Conservation (phyloP, 495 filamentous ascomycete genomes). For the Penicillium antarcticum region DNA sequence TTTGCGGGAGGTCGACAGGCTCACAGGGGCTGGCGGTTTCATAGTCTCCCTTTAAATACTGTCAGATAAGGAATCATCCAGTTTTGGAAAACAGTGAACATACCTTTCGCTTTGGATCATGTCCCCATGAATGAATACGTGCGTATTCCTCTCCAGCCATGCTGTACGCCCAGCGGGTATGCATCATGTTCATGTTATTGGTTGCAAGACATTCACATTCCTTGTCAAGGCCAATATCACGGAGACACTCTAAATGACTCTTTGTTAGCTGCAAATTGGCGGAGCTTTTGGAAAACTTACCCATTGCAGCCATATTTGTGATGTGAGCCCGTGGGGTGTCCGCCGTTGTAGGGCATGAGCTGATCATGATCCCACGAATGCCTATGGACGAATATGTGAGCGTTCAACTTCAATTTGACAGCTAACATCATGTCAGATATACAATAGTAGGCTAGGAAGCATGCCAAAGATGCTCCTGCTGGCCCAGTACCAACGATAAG, state of each 20-base stretch:
- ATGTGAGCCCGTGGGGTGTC: constrained; percentile 55
- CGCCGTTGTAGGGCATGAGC: constrained; percentile 41
- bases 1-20: constrained; percentile 50
- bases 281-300: constrained; percentile 10
- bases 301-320: constrained; percentile 49
- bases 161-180: constrained; percentile 50
- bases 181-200: constrained; percentile 38
- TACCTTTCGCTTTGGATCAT: constrained; percentile 41
- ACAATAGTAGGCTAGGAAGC: constrained; percentile 53
- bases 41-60: constrained; percentile 44
- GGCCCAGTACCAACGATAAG: constrained; percentile 57
- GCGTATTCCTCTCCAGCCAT: constrained; percentile 56
- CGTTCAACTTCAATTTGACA: not conserved
- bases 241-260: constrained; percentile 43
- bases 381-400: constrained; percentile 22
- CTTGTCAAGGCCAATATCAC: constrained; percentile 53
- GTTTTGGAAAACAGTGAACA: not conserved
- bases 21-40: constrained; percentile 46
- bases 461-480: constrained; percentile 52
- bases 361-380: constrained; percentile 47
- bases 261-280: not conserved
- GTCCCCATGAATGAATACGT: constrained; percentile 50
- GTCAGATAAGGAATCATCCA: not conserved
- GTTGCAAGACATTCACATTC: constrained; percentile 37
- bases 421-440: constrained; percentile 1